Base-by-base conservation (phyloP, 1,139 yeast species). In the Komagataea norvegica region DNA sequence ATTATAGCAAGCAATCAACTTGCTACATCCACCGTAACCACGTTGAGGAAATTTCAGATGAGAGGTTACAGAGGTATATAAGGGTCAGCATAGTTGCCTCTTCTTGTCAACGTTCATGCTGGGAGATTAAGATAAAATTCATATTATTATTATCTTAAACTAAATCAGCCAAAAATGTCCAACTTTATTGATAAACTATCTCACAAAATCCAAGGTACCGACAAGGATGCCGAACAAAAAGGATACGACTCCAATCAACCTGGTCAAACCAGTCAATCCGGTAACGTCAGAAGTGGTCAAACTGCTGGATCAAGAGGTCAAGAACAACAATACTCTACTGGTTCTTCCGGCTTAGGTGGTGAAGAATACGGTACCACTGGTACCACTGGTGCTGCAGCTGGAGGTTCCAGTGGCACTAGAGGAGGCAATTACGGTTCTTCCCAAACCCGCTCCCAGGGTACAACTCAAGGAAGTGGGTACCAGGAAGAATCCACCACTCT, bases 101-200 rank as follows among this genome's bases (percentile, higher is more conserved):
- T n/a, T n/a, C n/a, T n/a, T n/a, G n/a, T n/a, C n/a, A n/a, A n/a
- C n/a, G n/a, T n/a, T n/a, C n/a, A n/a, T n/a, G n/a, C n/a, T n/a
- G n/a, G n/a, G n/a, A n/a, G n/a, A n/a, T n/a, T n/a, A n/a, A n/a
- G n/a, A n/a, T n/a, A n/a, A n/a, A n/a, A n/a, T n/a, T n/a, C n/a
- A n/a, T n/a, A n/a, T n/a, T n/a, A n/a, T n/a, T n/a, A n/a, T n/a
- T n/a, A n/a, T n/a, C n/a, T n/a, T n/a, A n/a, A 21, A 21, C 24
- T 10, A 9, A 22, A n/a, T 16, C 21, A 5, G 25, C 8, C 18
- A 18, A 38, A 18, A 27, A 51, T 49, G 53, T 48, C 55, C 31
- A 48, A 49, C 44, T 45, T 51, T 36, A 49, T 49, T 30, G 53
- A 50, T 44, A 50, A 51, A 43, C 25, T 51, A 33, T 36, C 52